A percentile compares a stretch with the other conserved stretches of the same genome.
Evolutionary conservation across 768 basidiomycete genomes (phyloP).

Genomic region (Paxillus rubicundulus): DNA sequence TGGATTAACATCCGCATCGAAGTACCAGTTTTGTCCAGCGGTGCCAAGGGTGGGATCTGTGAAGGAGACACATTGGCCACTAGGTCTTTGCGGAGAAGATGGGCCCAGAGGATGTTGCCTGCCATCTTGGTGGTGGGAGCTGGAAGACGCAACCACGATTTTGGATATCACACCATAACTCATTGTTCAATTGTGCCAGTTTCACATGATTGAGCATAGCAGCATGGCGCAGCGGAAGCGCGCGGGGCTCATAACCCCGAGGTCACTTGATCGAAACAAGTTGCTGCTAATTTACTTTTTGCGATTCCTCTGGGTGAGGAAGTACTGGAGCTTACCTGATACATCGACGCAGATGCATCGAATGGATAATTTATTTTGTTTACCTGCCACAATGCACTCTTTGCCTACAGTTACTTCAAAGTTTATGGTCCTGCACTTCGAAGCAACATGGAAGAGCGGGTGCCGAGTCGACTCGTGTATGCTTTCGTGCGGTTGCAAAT

Average conservation of each 20-base stretch:
- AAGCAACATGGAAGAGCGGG: too few species aligned
- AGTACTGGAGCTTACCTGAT: too few species aligned
- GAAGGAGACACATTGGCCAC: slow-evolving; percentile 21
- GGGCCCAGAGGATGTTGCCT: slow-evolving; percentile 46
- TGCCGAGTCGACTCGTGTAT: too few species aligned
- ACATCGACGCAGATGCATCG: too few species aligned
- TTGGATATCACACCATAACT: too few species aligned
- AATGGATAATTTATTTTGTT: too few species aligned
- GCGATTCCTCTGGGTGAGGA: too few species aligned
- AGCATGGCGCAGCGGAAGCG: slow-evolving; percentile 50
- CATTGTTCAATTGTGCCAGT: too few species aligned
- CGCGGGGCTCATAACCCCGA: slow-evolving; percentile 50
- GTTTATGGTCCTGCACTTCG: too few species aligned
- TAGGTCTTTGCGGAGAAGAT: slow-evolving; percentile 48
- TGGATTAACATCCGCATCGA: slow-evolving; percentile 71
- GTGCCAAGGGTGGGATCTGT: slow-evolving; percentile 38
- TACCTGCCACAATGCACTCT: too few species aligned
- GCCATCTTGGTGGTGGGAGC: slow-evolving; percentile 4
- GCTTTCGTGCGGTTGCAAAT: too few species aligned
- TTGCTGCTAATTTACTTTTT: slow-evolving; percentile 30
- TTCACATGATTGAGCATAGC: slow-evolving; percentile 18
- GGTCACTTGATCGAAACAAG: slow-evolving; percentile 49
- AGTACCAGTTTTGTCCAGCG: slow-evolving; percentile 63
- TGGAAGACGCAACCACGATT: neutral
- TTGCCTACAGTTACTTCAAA: too few species aligned